Percentiles rank a stretch among this genome's conserved stretches.
These are phyloP conservation scores for Piper betle DNA, from an alignment of 164 flowering plant genomes.

Conservation along the genomic window DNA sequence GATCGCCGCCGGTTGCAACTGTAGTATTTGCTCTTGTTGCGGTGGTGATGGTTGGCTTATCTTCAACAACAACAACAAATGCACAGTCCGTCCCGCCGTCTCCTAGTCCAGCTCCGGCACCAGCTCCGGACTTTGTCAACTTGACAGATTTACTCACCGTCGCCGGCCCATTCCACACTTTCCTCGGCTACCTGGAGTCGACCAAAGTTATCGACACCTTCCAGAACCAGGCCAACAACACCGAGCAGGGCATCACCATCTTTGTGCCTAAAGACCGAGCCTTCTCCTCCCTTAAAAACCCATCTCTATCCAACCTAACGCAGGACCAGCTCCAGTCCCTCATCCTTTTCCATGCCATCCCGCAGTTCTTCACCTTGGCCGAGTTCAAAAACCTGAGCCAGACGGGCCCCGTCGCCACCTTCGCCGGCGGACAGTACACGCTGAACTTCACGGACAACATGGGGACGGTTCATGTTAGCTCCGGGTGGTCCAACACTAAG, in stretches of 20 bases:
- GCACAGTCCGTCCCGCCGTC: slow-evolving; percentile 27
- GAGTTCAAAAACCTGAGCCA: slow-evolving; percentile 70
- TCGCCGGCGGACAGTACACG: slow-evolving; percentile 57
- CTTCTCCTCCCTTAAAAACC: slow-evolving; percentile 52
- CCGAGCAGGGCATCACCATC: slow-evolving; percentile 68
- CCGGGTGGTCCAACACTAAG: slow-evolving; percentile 63
- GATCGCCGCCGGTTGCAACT: slow-evolving; percentile 14
- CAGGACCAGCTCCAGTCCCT: slow-evolving; percentile 54
- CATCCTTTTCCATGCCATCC: slow-evolving; percentile 60
- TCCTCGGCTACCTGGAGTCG: slow-evolving; percentile 42
- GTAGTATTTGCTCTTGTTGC: slow-evolving; percentile 13
- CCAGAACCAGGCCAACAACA: slow-evolving; percentile 82
- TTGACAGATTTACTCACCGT: slow-evolving; percentile 59
- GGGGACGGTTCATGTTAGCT: slow-evolving; percentile 43
- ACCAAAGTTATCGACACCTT: slow-evolving; percentile 72
- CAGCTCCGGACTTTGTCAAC: slow-evolving; percentile 55
- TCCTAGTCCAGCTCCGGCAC: slow-evolving; percentile 53
- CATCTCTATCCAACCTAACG: slow-evolving; percentile 61
- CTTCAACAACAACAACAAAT: slow-evolving; percentile 17
- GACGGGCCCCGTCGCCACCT: slow-evolving; percentile 36
- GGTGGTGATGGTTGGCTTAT: slow-evolving; percentile 13
- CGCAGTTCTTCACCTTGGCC: slow-evolving; percentile 54
- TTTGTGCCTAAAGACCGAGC: slow-evolving; percentile 74
- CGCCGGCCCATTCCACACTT: slow-evolving; percentile 76
- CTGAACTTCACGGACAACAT: slow-evolving; percentile 54